phyloP scores from a whole-genome alignment of 345 rosid genomes.

The Bruguiera gymnorhiza region DNA sequence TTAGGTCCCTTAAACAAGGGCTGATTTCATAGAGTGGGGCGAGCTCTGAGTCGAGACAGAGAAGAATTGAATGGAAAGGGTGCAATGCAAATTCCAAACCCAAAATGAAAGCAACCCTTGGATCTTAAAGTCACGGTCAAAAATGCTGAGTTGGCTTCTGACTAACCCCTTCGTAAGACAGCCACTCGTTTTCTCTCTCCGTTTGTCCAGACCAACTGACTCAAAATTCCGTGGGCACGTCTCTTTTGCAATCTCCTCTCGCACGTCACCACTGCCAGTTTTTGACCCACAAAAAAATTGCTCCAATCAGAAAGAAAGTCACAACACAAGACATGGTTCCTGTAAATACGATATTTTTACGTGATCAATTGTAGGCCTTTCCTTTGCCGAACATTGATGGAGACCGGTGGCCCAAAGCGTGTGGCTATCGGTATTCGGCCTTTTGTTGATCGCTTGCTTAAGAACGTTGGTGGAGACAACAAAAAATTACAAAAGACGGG shows the following conservation, averaged over 20 bases:
- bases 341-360: background rate
- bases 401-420: no score
- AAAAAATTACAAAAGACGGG: no score
- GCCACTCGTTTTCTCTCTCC: background rate
- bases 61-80: no score
- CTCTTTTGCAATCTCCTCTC: background rate
- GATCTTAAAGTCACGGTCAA: background rate
- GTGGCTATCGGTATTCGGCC: background rate
- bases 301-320: background rate
- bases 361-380: constrained; percentile 6
- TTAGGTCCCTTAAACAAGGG: no score
- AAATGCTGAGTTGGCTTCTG: constrained; percentile 1
- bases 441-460: background rate
- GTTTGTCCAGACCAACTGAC: background rate
- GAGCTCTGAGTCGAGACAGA: no score
- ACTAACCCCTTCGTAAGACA: background rate
- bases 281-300: constrained; percentile 3
- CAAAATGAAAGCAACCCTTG: background rate
- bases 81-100: no score
- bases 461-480: no score
- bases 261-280: background rate
- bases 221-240: background rate
- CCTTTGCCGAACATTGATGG: background rate
- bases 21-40: no score
- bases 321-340: no score